Evolutionary conservation across 2,329 filamentous ascomycete species (phyloP).

Genomic region (Diaporthe humulicola): DNA sequence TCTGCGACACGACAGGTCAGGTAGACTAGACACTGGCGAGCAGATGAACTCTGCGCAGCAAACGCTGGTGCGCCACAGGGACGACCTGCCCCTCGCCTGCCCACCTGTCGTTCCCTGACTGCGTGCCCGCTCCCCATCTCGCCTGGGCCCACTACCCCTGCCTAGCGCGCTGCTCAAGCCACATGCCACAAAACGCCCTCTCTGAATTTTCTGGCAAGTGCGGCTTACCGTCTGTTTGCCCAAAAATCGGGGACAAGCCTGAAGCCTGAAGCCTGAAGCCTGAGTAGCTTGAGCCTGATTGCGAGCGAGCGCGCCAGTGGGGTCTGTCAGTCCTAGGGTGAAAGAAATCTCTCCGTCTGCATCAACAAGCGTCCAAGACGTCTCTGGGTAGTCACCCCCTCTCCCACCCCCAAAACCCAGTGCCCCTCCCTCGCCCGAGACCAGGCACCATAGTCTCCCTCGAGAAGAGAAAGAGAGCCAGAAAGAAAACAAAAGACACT

Average conservation of each 20-base stretch:
- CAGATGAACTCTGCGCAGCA: background rate
- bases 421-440: constrained; percentile 14
- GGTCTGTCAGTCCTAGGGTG: constrained; percentile 33
- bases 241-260: constrained; percentile 11
- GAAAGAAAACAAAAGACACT: constrained; percentile 39
- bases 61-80: constrained; percentile 34
- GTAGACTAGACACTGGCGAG: background rate
- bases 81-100: constrained; percentile 5
- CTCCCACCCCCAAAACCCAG: constrained; percentile 4
- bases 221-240: background rate
- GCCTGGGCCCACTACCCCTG: constrained; percentile 22
- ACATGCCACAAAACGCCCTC: constrained; percentile 38
- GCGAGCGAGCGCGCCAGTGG: constrained; percentile 35
- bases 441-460: background rate
- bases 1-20: constrained; percentile 26
- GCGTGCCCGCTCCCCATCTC: background rate
- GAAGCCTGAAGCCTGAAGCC: background rate
- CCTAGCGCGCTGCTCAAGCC: constrained; percentile 35
- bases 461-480: constrained; percentile 8
- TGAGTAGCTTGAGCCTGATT: constrained; percentile 19
- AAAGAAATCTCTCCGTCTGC: constrained; percentile 38
- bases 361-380: constrained; percentile 31
- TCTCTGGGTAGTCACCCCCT: constrained; percentile 38
- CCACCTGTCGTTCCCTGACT: background rate
- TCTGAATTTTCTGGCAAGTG: constrained; percentile 38